These are phyloP conservation scores for Dothistroma pini DNA, from an alignment of 2,329 filamentous ascomycete species.

Conservation along the genomic window DNA sequence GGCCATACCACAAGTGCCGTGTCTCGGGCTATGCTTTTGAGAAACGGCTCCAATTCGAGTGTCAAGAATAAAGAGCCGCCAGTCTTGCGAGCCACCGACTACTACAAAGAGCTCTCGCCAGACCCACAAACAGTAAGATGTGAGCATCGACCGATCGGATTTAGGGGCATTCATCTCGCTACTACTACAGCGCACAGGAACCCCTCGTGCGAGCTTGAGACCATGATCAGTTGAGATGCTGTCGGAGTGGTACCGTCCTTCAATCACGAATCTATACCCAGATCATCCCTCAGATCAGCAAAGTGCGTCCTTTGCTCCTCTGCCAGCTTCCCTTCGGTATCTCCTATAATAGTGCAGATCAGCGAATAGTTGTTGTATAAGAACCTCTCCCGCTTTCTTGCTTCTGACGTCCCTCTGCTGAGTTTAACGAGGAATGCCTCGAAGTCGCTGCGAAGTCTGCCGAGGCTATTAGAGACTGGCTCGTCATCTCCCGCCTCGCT, in stretches of 20 bases:
- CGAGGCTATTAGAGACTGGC: slow-evolving; percentile 77
- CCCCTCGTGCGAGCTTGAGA: not conserved
- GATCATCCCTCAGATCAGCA: slow-evolving; percentile 52
- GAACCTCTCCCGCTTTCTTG: slow-evolving; percentile 79
- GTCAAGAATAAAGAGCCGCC: not conserved
- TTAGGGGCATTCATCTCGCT: not conserved
- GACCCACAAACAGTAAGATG: too few relatives aligned
- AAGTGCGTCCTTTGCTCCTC: slow-evolving; percentile 73
- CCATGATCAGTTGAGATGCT: not conserved
- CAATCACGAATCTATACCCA: slow-evolving; percentile 19
- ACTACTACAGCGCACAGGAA: not conserved
- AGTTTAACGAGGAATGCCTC: slow-evolving; percentile 78
- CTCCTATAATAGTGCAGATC: slow-evolving; percentile 80
- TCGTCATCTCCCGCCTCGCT: slow-evolving; percentile 93
- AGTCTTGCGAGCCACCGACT: not conserved
- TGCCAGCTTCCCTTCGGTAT: slow-evolving; percentile 68
- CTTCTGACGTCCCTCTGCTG: slow-evolving; percentile 70
- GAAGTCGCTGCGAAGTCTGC: slow-evolving; percentile 72
- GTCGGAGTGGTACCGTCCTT: not conserved
- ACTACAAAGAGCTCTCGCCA: too few relatives aligned
- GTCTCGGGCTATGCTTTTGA: not conserved
- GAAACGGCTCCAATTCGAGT: not conserved
- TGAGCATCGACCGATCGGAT: too few relatives aligned
- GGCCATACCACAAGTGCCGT: not conserved
- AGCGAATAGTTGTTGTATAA: slow-evolving; percentile 95